Evolutionary conservation across 768 basidiomycete genomes (phyloP), one percentile per base, ranked within the genome.

Genomic region (Amanita thiersii): DNA sequence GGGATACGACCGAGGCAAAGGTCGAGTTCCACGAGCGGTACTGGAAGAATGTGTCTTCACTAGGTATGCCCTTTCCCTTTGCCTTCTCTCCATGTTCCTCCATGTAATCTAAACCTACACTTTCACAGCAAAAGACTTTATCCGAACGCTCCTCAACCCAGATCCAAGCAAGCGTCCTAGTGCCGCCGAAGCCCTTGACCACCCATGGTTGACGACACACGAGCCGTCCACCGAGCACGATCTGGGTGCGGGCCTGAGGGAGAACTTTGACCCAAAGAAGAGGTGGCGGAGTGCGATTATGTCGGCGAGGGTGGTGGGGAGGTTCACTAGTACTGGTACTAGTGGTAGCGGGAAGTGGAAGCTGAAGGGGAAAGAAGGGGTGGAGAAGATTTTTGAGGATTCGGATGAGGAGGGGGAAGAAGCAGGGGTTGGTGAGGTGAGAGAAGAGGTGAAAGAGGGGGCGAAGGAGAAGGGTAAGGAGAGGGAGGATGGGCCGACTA

Each of bases 21-120:
- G 72, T 97, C 35, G 83, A 86, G 50, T 98, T 99, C 57, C 94
- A 97, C 50, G 87, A 92, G 20, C 72, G 80, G 24, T 99, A 92
- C 48, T 99, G 96, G 96, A 76, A 78, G 60, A 96, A 94, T 45
- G 75, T 94, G 28, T 88, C 86, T 2, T 55, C 66, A 2, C 73
- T 81, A 62, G 89, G 89, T 86, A 31, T 24, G 64, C 55, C 14
- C 5, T 9, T 15, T n/a, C 11, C 26, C n/a, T 3, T 29, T 15
- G 4, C 3, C 1, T 18, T 18, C 12, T 18, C 15, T 21, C 24
- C 26, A 46, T 30, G 43, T 39, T 2, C 26, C 5, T 12, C 30
- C n/a, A 11, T 24, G 6, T 33, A 8, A 25, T 11, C 37, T 19
- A 38, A 7, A 29, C 26, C 47, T 19, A 37, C 23, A 5, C 12